Base-by-base conservation (phyloP, 2,329 filamentous ascomycete genomes). In the Microdochium paspali region DNA sequence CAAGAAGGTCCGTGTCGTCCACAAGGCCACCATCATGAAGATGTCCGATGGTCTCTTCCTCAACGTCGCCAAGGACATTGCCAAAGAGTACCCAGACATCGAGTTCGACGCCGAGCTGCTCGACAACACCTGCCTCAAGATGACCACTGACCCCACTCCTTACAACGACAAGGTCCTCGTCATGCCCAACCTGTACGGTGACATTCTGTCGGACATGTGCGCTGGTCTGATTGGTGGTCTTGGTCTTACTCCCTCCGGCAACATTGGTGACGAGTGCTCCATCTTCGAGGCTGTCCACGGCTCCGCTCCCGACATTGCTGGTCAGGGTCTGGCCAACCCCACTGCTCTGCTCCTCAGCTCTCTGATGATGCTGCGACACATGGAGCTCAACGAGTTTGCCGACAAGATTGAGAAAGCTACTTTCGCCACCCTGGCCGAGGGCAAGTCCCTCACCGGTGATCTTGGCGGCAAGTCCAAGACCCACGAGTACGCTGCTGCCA, bases 11-110 rank as follows among this genome's bases (percentile, higher is more conserved):
- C 89, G 90, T 64, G 91, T 90, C 51, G 90, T 97, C 54, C 93
- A 98, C 86, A 98, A 98, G 82, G 93, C 93, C 68, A 97, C 93
- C 66, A 98, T 98, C 76, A 98, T 98, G 93, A 98, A 98, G 84
- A 95, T 96, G 88, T 91, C 86, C 66, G 93, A 98, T 69, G 93
- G 93, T 74, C 87, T 98, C 53, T 98, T 98, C 84, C 80, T 98
- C 59, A 87, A 80, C 70, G 89, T 86, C 53, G 93, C 85, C 59
- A 76, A 83, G 58, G 80, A 93, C 52, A 82, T 98, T 57, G 79
- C 89, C 69, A 95, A 95, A 82, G 90, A 97, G 66, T 98, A 87
- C 81, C 93, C 93, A 54, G 77, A 84, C 60, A 88, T 98, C 63
- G 87, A 96, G 74, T 97, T 98, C 67, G 91, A 97, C 66, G 88